Evolutionary conservation across 75 land plant genomes (phyloP), one percentile per base, ranked within the genome.

Genomic region (Cryptomeria japonica): DNA sequence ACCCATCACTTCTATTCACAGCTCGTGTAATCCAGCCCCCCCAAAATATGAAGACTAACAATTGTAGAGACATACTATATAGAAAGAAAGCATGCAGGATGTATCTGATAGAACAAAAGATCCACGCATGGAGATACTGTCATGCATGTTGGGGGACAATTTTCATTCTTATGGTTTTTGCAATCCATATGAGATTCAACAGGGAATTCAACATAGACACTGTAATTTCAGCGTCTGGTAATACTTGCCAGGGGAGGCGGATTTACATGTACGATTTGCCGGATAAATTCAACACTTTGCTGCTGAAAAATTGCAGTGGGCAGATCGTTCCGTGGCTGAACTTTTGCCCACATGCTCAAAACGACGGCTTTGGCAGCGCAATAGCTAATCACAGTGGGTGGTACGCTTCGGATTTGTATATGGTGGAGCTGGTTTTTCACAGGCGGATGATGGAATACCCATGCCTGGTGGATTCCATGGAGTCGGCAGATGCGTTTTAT

Each of bases 361-460:
- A 90, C 41, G 37, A 49, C 72, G 91, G 91, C 8, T 86, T 89
- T 19, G 91, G 91, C 7, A 46, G 14, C 78, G 15, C 46, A 14
- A 37, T 68, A 13, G 6, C 1, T 10, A 18, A 16, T 28, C 11
- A 3, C 1, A 9, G 82, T 32, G 72, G 49, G 10, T 91, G 92
- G 92, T 90, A 72, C 31, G 58, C 78, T 2, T 90, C 92, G 5
- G 89, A 91, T 86, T 46, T 89, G 36, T 91, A 91, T 70, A 88
- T 90, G 92, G 84, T 87, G 92, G 92, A 91, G 84, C 89, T 91
- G 18, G 88, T 91, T 42, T 91, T 91, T 34, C 89, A 84, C 58
- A 73, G 31, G 47, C 38, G 92, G 46, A 87, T 91, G 92, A 83
- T 58, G 51, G 85, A 36, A 0, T 90, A 91, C 51, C 31, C 36